Conservation (phyloP, 768 basidiomycete genomes). For the Phanerochaete carnosa region DNA sequence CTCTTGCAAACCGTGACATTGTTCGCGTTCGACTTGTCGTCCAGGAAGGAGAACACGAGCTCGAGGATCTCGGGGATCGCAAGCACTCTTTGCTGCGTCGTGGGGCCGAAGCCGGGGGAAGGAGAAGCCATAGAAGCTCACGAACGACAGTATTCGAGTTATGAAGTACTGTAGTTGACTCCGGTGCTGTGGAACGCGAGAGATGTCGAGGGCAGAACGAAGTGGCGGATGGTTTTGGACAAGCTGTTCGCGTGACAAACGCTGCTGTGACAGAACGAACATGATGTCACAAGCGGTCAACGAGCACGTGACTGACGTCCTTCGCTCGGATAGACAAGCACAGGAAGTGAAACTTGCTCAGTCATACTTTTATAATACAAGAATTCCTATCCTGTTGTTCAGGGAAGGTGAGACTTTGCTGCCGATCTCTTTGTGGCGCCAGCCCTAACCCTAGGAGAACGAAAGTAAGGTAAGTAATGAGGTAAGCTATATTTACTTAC, state of each 20-base stretch:
- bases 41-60: slow-evolving; percentile 50
- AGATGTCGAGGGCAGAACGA: background rate
- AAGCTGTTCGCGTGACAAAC: background rate
- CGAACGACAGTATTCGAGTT: background rate
- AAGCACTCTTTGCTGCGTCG: slow-evolving; percentile 34
- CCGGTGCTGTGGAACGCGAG: background rate
- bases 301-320: too few relatives aligned
- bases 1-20: slow-evolving; percentile 54
- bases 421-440: background rate
- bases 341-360: too few relatives aligned
- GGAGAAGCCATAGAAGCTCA: background rate
- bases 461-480: too few relatives aligned
- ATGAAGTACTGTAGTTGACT: background rate
- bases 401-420: too few relatives aligned
- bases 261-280: background rate
- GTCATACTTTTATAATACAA: too few relatives aligned
- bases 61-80: slow-evolving; percentile 58
- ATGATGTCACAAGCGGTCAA: background rate
- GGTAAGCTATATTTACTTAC: too few relatives aligned
- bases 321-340: too few relatives aligned
- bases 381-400: too few relatives aligned
- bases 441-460: background rate
- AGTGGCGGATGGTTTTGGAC: background rate
- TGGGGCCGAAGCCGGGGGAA: background rate
- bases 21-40: slow-evolving; percentile 33